These are phyloP conservation scores for Stephania cephalantha DNA, from an alignment of 164 flowering plant genomes.

Conservation along the genomic window DNA sequence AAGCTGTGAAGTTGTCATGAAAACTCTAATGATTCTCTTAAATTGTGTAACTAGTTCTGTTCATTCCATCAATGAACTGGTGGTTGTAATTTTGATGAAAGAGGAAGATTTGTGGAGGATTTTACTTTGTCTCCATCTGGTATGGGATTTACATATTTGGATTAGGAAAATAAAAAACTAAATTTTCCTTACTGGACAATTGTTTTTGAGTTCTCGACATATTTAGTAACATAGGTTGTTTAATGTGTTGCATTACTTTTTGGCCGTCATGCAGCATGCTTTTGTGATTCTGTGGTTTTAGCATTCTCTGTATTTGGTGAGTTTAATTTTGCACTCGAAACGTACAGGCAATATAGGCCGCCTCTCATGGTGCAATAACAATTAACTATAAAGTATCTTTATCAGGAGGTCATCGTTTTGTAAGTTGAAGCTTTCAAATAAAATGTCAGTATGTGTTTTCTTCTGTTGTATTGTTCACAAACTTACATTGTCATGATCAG, in stretches of 20 bases:
- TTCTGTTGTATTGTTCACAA: constrained; percentile 7
- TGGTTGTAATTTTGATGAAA: too few species aligned
- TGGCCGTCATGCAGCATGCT: constrained; percentile 2
- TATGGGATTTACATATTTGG: too few species aligned
- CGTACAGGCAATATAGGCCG: constrained; percentile 34
- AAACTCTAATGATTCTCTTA: too few species aligned
- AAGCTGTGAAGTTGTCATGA: too few species aligned
- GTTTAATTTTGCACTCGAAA: constrained; percentile 27
- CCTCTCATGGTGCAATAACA: constrained; percentile 30
- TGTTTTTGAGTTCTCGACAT: background rate
- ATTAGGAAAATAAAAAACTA: too few species aligned
- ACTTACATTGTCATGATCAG: constrained; percentile 14
- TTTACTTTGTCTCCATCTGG: too few species aligned
- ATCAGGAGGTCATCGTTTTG: constrained; percentile 26
- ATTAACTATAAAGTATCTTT: constrained; percentile 24
- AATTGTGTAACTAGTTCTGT: too few species aligned
- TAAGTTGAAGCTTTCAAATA: constrained; percentile 22
- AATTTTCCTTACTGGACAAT: too few species aligned
- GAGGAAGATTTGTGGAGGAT: too few species aligned
- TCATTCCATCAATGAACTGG: too few species aligned
- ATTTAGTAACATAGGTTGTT: background rate
- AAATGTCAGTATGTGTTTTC: constrained; percentile 10
- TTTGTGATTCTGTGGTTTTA: background rate
- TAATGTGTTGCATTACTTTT: background rate
- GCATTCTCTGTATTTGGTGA: constrained; percentile 14